These are phyloP conservation scores for Medicago lupulina DNA, from an alignment of 306 rosid species.

Conservation along the genomic window DNA sequence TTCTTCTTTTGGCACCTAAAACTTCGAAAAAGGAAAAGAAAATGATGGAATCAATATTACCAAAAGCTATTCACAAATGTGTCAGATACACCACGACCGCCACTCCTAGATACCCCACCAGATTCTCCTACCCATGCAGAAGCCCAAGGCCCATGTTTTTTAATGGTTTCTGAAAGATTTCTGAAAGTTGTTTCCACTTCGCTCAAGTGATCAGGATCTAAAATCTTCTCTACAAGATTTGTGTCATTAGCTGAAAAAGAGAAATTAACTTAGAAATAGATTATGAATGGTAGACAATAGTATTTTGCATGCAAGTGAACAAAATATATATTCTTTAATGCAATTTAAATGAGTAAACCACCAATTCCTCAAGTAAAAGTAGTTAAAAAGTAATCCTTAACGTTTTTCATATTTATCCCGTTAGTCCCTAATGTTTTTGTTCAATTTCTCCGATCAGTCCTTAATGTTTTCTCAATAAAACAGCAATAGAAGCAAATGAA, in stretches of 20 bases:
- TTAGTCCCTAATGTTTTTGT: no score
- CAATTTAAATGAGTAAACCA: no score
- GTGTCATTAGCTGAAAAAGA: constrained; percentile 68
- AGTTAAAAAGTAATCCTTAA: no score
- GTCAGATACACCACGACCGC: constrained; percentile 77
- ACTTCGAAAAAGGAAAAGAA: constrained; percentile 4
- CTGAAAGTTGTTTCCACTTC: constrained; percentile 55
- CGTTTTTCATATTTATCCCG: no score
- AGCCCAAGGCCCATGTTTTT: constrained; percentile 80
- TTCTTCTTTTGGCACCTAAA: background rate
- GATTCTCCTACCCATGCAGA: constrained; percentile 98
- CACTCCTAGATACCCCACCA: constrained; percentile 94
- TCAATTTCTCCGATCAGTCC: no score
- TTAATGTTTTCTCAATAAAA: no score
- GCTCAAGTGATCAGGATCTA: constrained; percentile 71
- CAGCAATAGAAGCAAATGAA: no score
- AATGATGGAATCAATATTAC: constrained; percentile 54
- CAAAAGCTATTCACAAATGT: constrained; percentile 89
- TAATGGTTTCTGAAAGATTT: constrained; percentile 62
- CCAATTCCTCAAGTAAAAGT: no score
- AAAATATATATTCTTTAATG: background rate
- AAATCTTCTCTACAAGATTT: constrained; percentile 61
- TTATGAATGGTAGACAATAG: background rate
- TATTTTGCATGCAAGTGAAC: constrained; percentile 11
- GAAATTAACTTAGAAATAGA: constrained; percentile 28